These are phyloP conservation scores for Penicillium nordicum DNA, from an alignment of 2,329 filamentous ascomycete genomes.

Conservation along the genomic window DNA sequence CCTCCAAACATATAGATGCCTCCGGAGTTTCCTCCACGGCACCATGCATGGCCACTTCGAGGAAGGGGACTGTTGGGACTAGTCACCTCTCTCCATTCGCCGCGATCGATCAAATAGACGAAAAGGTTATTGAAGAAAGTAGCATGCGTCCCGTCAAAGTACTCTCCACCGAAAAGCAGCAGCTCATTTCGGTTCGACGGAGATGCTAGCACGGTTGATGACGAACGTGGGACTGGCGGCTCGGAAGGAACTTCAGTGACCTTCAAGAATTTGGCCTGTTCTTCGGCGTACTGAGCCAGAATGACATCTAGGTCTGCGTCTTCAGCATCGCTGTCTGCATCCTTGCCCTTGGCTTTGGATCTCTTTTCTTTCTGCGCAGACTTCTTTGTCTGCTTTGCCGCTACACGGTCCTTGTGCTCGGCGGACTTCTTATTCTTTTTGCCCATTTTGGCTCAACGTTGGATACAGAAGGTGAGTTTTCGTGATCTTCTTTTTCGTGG, in stretches of 20 bases:
- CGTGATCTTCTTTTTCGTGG: slow-evolving; percentile 17
- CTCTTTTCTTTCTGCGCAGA: slow-evolving; percentile 74
- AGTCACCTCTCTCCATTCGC: slow-evolving; percentile 88
- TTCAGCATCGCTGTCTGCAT: slow-evolving; percentile 84
- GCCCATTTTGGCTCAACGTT: slow-evolving; percentile 40
- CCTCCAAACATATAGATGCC: slow-evolving; percentile 88
- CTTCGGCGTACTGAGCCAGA: slow-evolving; percentile 85
- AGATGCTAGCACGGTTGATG: slow-evolving; percentile 77
- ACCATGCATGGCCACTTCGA: slow-evolving; percentile 91
- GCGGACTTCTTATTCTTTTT: slow-evolving; percentile 57
- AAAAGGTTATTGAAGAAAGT: slow-evolving; percentile 66
- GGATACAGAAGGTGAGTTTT: background rate
- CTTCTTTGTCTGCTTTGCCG: slow-evolving; percentile 82
- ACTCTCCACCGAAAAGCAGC: slow-evolving; percentile 90
- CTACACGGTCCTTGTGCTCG: slow-evolving; percentile 55
- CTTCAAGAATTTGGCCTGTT: slow-evolving; percentile 91
- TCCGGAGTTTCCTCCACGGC: slow-evolving; percentile 77
- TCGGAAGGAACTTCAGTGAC: slow-evolving; percentile 74
- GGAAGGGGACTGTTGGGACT: slow-evolving; percentile 89
- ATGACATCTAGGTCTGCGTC: slow-evolving; percentile 92
- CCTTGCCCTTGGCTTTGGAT: slow-evolving; percentile 61
- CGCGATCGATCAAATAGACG: slow-evolving; percentile 71
- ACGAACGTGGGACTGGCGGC: slow-evolving; percentile 74
- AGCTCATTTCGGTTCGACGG: slow-evolving; percentile 84
- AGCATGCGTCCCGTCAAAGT: slow-evolving; percentile 86